Evolutionary conservation across 2,329 filamentous ascomycete genomes (phyloP), one percentile per base, ranked within the genome.

Genomic region (Fusarium begoniae): DNA sequence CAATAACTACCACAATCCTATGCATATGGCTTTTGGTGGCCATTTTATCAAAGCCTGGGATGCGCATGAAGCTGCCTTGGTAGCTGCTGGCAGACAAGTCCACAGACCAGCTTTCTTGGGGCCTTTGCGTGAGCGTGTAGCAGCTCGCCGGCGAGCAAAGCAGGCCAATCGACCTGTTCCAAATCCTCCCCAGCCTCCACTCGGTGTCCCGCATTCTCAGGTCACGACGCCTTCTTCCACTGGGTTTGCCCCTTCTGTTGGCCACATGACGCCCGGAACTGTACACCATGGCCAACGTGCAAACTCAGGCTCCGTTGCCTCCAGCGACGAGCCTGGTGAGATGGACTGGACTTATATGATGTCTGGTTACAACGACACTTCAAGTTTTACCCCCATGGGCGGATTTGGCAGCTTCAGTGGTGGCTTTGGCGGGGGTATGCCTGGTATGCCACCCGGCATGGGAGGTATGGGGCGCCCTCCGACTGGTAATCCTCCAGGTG

Each of bases 41-140:
- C 84, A 89, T 24, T 88, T 92, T 45, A 81, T 92, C 65, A 91
- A 90, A 75, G 90, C 90, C 1, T 92, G 90, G 90, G 86, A 88
- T 48, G 88, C 87, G 6, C 86, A 87, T 62, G 87, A 87, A 73
- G 82, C 84, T 5, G 86, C 86, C 18, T 84, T 87, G 71, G 71
- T 81, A 9, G 82, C 83, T 57, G 79, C 82, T 12, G 88, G 88
- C 2, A 84, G 83, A 37, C 79, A 82, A 4, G 68, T 85, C 6
- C 75, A 81, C 22, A 81, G 82, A 18, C 88, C 88, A 6, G 80
- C 79, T 50, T 86, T 89, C 69, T 86, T 90, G 61, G 81, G 79
- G 6, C 72, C 84, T 48, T 81, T 90, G 73, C 82, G 84, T n/a
- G 85, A 87, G 59, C 82, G 84, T 22, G 81, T 82, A 11, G 83